phyloP scores from a whole-genome alignment of 352 stramenopile genomes.

The Globisporangium apiculatum region DNA sequence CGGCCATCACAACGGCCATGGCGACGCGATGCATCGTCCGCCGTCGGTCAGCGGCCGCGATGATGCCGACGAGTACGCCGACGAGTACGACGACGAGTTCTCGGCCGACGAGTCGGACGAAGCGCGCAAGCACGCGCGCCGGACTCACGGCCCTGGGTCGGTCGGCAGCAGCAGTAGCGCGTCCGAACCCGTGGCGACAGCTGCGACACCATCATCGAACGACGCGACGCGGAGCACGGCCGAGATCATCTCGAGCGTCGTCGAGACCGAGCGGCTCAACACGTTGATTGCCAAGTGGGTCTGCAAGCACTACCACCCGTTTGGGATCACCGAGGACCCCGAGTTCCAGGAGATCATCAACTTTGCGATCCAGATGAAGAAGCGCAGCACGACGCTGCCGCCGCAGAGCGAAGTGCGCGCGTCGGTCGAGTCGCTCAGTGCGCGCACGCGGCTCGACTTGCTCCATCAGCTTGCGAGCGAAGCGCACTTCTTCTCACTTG shows the following conservation, averaged over 20 bases:
- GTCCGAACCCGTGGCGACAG: not conserved
- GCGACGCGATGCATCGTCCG: not conserved
- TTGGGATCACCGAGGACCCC: conserved; percentile 33
- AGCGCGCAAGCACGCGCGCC: conserved; percentile 3
- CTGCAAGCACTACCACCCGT: conserved; percentile 38
- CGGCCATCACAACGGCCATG: not conserved
- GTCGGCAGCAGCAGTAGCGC: conserved; percentile 3
- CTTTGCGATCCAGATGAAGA: conserved; percentile 30
- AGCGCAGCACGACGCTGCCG: conserved; percentile 21
- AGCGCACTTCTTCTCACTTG: conserved; percentile 39
- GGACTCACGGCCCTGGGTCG: not conserved
- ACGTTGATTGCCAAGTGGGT: conserved; percentile 39
- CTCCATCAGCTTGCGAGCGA: conserved; percentile 37
- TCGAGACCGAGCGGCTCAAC: conserved; percentile 36
- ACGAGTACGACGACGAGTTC: conserved; percentile 8
- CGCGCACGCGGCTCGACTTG: conserved; percentile 29
- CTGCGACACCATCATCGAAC: not conserved
- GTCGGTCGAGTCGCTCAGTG: conserved; percentile 36
- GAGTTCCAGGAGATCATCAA: conserved; percentile 38
- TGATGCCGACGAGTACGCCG: conserved; percentile 1
- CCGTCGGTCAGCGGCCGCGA: not conserved
- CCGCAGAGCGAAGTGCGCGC: conserved; percentile 30
- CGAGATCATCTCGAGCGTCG: conserved; percentile 18
- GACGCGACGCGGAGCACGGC: conserved; percentile 1
- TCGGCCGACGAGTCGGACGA: conserved; percentile 9